Percentiles rank a stretch among this genome's conserved stretches.
Conservation (phyloP, 2,329 filamentous ascomycete genomes). For the Mycosphaerella arachidis region DNA sequence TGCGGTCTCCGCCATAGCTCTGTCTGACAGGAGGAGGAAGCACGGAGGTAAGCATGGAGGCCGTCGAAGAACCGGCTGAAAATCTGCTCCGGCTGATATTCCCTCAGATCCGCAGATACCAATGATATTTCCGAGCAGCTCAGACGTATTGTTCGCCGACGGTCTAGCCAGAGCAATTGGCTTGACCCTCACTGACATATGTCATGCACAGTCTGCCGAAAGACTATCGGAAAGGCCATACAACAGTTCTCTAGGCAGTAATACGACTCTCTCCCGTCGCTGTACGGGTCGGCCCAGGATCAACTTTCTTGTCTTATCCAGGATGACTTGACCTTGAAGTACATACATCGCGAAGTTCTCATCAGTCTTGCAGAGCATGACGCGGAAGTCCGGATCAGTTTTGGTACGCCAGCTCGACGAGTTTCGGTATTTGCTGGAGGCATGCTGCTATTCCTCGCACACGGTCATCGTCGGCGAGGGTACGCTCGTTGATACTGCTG, state of each 20-base stretch:
- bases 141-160: too few relatives aligned
- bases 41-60: too few relatives aligned
- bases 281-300: not conserved
- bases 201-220: too few relatives aligned
- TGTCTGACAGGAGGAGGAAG: too few relatives aligned
- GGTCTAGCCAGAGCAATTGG: too few relatives aligned
- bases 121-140: too few relatives aligned
- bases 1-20: too few relatives aligned
- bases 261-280: not conserved
- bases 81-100: too few relatives aligned
- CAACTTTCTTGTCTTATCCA: not conserved
- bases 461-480: not conserved
- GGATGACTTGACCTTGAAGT: not conserved
- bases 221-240: too few relatives aligned
- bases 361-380: not conserved
- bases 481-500: not conserved
- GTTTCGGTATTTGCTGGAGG: not conserved
- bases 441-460: not conserved
- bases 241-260: not conserved
- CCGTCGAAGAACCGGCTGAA: too few relatives aligned
- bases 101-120: too few relatives aligned
- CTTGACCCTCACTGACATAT: too few relatives aligned
- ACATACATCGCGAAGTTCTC: not conserved
- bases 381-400: not conserved
- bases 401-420: not conserved